These are phyloP conservation scores for Pseudocercospora eumusae DNA, from an alignment of 2,329 filamentous ascomycete species.

Conservation along the genomic window DNA sequence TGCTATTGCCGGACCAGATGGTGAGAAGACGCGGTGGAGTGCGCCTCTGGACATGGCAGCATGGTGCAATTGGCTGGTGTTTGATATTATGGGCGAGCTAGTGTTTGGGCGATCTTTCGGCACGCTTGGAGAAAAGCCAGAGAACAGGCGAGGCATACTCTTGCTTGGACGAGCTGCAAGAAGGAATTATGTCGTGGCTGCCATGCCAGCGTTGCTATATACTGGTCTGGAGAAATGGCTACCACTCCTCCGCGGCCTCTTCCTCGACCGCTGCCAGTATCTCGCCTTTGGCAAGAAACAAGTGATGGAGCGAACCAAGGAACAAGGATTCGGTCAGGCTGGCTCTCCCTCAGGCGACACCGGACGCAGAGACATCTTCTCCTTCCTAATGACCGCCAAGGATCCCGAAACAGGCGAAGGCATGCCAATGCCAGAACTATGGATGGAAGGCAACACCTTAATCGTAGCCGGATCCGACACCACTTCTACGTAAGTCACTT, in stretches of 20 bases:
- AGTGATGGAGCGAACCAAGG: slow-evolving; percentile 31
- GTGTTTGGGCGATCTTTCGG: slow-evolving; percentile 39
- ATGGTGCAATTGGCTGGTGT: slow-evolving; percentile 46
- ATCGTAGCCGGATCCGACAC: slow-evolving; percentile 53
- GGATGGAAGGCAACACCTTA: slow-evolving; percentile 52
- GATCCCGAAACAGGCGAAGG: slow-evolving; percentile 45
- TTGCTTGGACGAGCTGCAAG: slow-evolving; percentile 49
- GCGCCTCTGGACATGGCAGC: slow-evolving; percentile 29
- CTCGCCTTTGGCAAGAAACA: slow-evolving; percentile 36
- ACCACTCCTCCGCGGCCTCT: slow-evolving; percentile 30
- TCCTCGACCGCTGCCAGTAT: slow-evolving; percentile 31
- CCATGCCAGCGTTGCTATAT: slow-evolving; percentile 33
- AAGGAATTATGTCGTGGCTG: slow-evolving; percentile 46
- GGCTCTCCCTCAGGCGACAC: slow-evolving; percentile 23
- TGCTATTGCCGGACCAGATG: slow-evolving; percentile 13
- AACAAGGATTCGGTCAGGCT: slow-evolving; percentile 19
- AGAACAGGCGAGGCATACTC: slow-evolving; percentile 44
- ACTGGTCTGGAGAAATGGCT: slow-evolving; percentile 31
- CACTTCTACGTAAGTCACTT: slow-evolving; percentile 43
- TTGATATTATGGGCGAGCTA: slow-evolving; percentile 43
- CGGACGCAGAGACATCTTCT: slow-evolving; percentile 34
- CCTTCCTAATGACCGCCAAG: slow-evolving; percentile 30
- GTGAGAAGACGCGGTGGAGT: slow-evolving; percentile 28
- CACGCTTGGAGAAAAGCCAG: slow-evolving; percentile 29
- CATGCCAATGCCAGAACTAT: slow-evolving; percentile 46